Percentiles rank a stretch among this genome's conserved stretches.
phyloP scores from a whole-genome alignment of 352 stramenopile genomes.

The Globisporangium viniferum region DNA sequence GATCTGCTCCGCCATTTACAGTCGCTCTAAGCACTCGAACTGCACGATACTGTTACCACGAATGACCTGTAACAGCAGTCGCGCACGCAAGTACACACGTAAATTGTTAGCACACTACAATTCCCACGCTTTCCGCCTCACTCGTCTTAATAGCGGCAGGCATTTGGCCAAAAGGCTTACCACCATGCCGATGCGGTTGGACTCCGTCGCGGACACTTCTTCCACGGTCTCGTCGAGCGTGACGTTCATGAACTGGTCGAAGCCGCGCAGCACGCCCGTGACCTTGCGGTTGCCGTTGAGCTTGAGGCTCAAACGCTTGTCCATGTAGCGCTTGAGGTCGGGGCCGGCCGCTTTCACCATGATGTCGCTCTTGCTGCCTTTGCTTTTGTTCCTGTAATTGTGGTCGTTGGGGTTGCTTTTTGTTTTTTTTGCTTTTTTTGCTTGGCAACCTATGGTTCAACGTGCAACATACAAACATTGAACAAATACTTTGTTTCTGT shows the following conservation, averaged over 20 bases:
- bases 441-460: neutral
- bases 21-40: conserved; percentile 84
- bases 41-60: conserved; percentile 90
- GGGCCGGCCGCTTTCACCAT: conserved; percentile 82
- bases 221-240: conserved; percentile 93
- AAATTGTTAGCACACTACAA: neutral
- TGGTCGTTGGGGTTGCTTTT: conserved; percentile 2
- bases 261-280: conserved; percentile 91
- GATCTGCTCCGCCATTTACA: conserved; percentile 32
- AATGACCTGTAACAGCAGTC: conserved; percentile 54
- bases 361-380: conserved; percentile 9
- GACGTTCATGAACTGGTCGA: conserved; percentile 98
- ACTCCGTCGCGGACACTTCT: conserved; percentile 83
- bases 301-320: conserved; percentile 93
- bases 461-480: too few species aligned
- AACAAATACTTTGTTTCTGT: too few species aligned
- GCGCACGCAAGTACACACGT: neutral
- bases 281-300: conserved; percentile 96
- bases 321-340: conserved; percentile 92
- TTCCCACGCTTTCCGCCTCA: neutral
- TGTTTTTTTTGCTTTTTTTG: neutral
- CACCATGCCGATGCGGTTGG: conserved; percentile 91
- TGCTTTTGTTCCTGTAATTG: neutral
- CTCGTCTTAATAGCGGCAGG: neutral
- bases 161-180: conserved; percentile 40